phyloP scores from a whole-genome alignment of 2,329 filamentous ascomycete species.

The Fusarium praegraminearum region DNA sequence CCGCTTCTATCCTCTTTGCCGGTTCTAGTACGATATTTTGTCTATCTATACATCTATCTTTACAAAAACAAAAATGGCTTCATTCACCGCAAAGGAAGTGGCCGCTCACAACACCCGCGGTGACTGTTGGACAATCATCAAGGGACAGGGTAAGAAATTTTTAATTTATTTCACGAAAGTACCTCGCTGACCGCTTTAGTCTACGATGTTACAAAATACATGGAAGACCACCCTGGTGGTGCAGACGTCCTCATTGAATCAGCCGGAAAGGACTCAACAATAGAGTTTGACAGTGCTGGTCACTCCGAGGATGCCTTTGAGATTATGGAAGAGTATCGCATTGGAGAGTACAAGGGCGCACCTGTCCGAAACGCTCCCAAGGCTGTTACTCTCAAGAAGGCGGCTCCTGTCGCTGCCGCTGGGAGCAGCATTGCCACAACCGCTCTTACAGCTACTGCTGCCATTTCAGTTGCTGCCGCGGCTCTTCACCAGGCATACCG shows the following conservation, averaged over 20 bases:
- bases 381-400: conserved; percentile 28
- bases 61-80: conserved; percentile 23
- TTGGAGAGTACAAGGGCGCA: conserved; percentile 55
- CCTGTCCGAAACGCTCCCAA: conserved; percentile 24
- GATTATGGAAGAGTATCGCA: conserved; percentile 54
- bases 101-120: conserved; percentile 61
- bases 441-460: conserved; percentile 20
- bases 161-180: no score
- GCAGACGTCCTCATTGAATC: conserved; percentile 82
- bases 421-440: neutral
- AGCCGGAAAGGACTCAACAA: conserved; percentile 80
- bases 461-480: conserved; percentile 21
- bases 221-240: conserved; percentile 76
- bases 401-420: conserved; percentile 28
- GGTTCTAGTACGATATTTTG: neutral
- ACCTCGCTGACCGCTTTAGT: conserved; percentile 54
- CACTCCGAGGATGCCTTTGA: conserved; percentile 74
- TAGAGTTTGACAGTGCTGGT: conserved; percentile 85
- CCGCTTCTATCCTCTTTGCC: neutral
- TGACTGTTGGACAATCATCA: conserved; percentile 67
- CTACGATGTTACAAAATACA: conserved; percentile 69
- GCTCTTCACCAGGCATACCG: conserved; percentile 33
- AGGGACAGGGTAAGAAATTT: conserved; percentile 63
- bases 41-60: neutral
- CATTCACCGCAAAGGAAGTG: conserved; percentile 56